Conservation (phyloP, 129 eudicot species). For the Tagetes erecta region DNA sequence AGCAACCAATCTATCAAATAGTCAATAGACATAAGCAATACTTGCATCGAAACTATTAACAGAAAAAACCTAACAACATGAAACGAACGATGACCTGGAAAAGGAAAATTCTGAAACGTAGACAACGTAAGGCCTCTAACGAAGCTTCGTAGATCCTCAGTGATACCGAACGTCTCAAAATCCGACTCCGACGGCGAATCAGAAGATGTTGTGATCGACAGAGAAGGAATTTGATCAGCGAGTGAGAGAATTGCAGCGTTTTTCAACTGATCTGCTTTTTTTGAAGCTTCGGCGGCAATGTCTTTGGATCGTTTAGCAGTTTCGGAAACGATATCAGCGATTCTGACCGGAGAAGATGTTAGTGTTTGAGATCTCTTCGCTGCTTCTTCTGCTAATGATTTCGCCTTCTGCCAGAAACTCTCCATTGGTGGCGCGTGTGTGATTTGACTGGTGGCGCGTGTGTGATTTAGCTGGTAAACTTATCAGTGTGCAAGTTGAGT, state of each 20-base stretch:
- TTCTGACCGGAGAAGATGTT: slow-evolving; percentile 41
- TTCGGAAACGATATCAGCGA: slow-evolving; percentile 45
- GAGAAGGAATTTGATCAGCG: slow-evolving; percentile 49
- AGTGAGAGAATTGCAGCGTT: slow-evolving; percentile 50
- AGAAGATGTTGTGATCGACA: slow-evolving; percentile 22
- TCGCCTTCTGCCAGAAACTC: slow-evolving; percentile 40
- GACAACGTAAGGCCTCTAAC: slow-evolving; percentile 48
- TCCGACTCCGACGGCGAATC: slow-evolving; percentile 34
- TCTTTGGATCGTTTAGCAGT: slow-evolving; percentile 43
- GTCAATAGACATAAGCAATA: not conserved
- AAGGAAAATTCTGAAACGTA: slow-evolving; percentile 56
- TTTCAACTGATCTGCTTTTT: slow-evolving; percentile 46
- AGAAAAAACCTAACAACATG: not conserved
- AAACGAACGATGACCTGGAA: slow-evolving; percentile 39
- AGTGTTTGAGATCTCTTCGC: slow-evolving; percentile 43
- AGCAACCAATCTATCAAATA: not conserved
- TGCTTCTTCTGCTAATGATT: slow-evolving; percentile 48
- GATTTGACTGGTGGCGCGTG: slow-evolving; percentile 2
- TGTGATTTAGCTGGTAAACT: slow-evolving; percentile 17
- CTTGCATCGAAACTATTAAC: not conserved
- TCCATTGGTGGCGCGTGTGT: slow-evolving; percentile 33
- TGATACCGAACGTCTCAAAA: slow-evolving; percentile 53
- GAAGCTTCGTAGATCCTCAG: slow-evolving; percentile 54
- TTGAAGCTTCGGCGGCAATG: slow-evolving; percentile 64
- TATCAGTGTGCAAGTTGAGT: not conserved